Base-by-base conservation (phyloP, 305 asterid species). In the Striga hermonthica region DNA sequence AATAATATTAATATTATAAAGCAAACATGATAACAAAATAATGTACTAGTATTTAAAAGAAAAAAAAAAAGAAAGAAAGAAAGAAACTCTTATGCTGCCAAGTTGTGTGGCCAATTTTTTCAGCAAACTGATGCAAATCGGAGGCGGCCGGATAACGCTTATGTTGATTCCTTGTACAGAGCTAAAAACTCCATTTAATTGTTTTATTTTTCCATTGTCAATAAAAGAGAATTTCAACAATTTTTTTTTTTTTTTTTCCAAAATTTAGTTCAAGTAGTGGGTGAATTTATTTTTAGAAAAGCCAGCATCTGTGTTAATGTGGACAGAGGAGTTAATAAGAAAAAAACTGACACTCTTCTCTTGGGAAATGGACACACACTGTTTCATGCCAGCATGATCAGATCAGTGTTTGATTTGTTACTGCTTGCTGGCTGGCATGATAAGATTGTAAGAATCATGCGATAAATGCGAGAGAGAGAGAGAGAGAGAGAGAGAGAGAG, bases 361-460 rank as follows among this genome's bases (percentile, higher is more conserved):
- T 76, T 71, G 80, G 84, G 81, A 80, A 76, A 73, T 76, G 84
- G 50, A 43, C 48, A 6, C 48, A 43, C 48, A 7, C 7, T 9
- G 48, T 43, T 43, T 43, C 48, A 43, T 43, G 48, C 11, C 47
- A 41, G 8, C 9, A 5, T 10, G 6, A 11, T 7, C 47, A 41
- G n/a, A 43, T 43, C 48, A 6, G 48, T 43, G 48, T 43, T 43
- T 43, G 3, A 43, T 43, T 41, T 43, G 48, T 43, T 43, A 43
- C 48, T 3, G 10, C n/a, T n/a, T n/a, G n/a, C n/a, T n/a, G n/a
- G n/a, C 11, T 9, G 43, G 43, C 43, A 39, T 39, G 43, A 39
- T 39, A 39, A 39, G 9, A 39, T 39, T 4, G 43, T 39, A 39
- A 39, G 43, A 39, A 39, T 39, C 31, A 22, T 22, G 31, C 31